Evolutionary conservation across 2,329 filamentous ascomycete genomes (phyloP).

Genomic region (Fusarium algeriense): DNA sequence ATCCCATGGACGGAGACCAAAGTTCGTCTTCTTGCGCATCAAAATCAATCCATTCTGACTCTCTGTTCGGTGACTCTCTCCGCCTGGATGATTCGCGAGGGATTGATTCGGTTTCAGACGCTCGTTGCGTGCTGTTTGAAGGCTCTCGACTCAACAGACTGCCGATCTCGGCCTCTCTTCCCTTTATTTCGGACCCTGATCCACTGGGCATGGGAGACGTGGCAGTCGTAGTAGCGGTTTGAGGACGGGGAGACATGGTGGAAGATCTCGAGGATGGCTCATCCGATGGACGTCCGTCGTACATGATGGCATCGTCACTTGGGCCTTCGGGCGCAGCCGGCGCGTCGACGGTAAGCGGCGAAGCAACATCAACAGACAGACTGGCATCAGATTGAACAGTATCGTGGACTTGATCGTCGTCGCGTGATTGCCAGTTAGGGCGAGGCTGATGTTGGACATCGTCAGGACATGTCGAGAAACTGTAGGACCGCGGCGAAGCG

Average conservation of each 20-base stretch:
- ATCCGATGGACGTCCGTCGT: slow-evolving; percentile 45
- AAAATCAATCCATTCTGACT: slow-evolving; percentile 42
- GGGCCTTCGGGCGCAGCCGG: slow-evolving; percentile 37
- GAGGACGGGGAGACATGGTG: slow-evolving; percentile 59
- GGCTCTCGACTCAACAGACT: slow-evolving; percentile 42
- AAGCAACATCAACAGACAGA: slow-evolving; percentile 38
- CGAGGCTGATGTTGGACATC: slow-evolving; percentile 51
- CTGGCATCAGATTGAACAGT: slow-evolving; percentile 38
- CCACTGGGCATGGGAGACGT: slow-evolving; percentile 52
- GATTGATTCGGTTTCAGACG: slow-evolving; percentile 34
- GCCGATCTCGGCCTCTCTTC: slow-evolving; percentile 44
- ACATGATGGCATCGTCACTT: slow-evolving; percentile 44
- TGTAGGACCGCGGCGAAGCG: slow-evolving; percentile 53
- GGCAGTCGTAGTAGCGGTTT: slow-evolving; percentile 50
- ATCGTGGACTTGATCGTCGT: slow-evolving; percentile 35
- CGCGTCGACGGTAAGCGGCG: slow-evolving; percentile 39
- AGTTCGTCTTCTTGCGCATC: slow-evolving; percentile 49
- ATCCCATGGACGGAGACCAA: slow-evolving; percentile 54
- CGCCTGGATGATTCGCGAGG: slow-evolving; percentile 25
- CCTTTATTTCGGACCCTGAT: slow-evolving; percentile 53
- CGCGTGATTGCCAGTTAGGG: slow-evolving; percentile 44
- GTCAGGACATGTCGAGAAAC: slow-evolving; percentile 60
- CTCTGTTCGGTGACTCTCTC: slow-evolving; percentile 35
- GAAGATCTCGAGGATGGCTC: slow-evolving; percentile 54
- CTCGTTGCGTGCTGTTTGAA: slow-evolving; percentile 36